Conservation (phyloP, 2,329 filamentous ascomycete genomes). For the Nemania sp. region DNA sequence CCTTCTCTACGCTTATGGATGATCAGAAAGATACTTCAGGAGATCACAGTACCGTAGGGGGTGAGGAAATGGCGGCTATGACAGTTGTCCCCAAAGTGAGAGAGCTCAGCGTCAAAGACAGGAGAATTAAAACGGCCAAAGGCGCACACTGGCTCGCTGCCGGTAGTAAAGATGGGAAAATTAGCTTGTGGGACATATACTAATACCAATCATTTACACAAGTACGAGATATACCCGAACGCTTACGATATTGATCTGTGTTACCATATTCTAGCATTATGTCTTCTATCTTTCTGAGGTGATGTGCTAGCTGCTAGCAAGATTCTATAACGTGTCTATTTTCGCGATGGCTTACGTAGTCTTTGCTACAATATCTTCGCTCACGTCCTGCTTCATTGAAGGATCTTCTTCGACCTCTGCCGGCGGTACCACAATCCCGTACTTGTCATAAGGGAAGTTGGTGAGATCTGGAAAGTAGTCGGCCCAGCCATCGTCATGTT, state of each 20-base stretch:
- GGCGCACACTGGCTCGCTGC: slow-evolving; percentile 85
- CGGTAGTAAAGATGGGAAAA: slow-evolving; percentile 91
- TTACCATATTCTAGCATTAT: neutral
- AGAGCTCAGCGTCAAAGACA: slow-evolving; percentile 60
- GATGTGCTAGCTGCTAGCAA: neutral
- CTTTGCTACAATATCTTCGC: slow-evolving; percentile 27
- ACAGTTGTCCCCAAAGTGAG: slow-evolving; percentile 35
- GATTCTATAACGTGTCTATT: neutral
- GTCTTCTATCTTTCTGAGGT: neutral
- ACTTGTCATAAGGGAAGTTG: slow-evolving; percentile 61
- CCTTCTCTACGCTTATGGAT: slow-evolving; percentile 61
- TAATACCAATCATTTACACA: slow-evolving; percentile 41
- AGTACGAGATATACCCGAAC: neutral
- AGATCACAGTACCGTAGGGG: slow-evolving; percentile 9
- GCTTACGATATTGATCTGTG: neutral
- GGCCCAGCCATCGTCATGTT: slow-evolving; percentile 63
- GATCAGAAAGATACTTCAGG: neutral
- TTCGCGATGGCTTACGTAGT: neutral
- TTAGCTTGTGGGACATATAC: slow-evolving; percentile 95
- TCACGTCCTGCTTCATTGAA: slow-evolving; percentile 47
- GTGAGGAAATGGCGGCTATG: slow-evolving; percentile 24
- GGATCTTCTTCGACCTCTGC: slow-evolving; percentile 47
- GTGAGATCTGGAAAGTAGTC: slow-evolving; percentile 56
- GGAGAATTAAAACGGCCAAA: slow-evolving; percentile 65
- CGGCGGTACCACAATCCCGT: slow-evolving; percentile 57